Evolutionary conservation across 768 basidiomycete genomes (phyloP).

Genomic region (Hebeloma cylindrosporum): DNA sequence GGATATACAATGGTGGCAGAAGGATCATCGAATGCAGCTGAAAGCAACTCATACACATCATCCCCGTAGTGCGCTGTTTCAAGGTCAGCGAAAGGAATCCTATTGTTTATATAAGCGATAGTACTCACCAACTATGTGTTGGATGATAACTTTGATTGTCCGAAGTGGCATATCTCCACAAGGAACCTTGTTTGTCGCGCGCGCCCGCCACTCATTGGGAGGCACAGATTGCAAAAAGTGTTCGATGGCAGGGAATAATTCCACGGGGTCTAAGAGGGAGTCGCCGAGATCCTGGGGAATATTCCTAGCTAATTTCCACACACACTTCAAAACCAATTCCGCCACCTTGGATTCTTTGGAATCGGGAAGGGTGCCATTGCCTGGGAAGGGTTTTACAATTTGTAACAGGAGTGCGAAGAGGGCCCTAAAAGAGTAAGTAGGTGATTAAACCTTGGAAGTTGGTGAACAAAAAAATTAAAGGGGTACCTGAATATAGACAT

Average conservation of each 20-base stretch:
- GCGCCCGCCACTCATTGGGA: conserved; percentile 93
- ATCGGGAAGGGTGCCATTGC: conserved; percentile 65
- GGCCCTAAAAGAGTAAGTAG: conserved; percentile 47
- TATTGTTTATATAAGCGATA: not conserved
- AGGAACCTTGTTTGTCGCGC: conserved; percentile 88
- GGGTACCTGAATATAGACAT: conserved; percentile 94
- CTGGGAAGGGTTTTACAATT: conserved; percentile 82
- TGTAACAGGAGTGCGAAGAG: conserved; percentile 81
- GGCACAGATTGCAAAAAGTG: conserved; percentile 91
- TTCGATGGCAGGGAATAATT: conserved; percentile 90
- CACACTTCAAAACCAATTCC: conserved; percentile 91
- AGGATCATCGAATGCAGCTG: conserved; percentile 91
- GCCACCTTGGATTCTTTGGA: conserved; percentile 87
- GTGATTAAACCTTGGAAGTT: too few relatives aligned
- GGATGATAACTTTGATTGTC: conserved; percentile 97
- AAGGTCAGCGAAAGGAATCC: conserved; percentile 9
- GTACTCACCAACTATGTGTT: conserved; percentile 89
- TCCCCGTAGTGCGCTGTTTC: conserved; percentile 76
- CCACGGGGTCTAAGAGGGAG: conserved; percentile 77
- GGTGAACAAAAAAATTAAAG: too few relatives aligned
- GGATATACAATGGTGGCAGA: conserved; percentile 97
- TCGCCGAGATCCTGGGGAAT: conserved; percentile 90
- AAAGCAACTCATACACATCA: conserved; percentile 87
- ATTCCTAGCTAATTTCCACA: conserved; percentile 96
- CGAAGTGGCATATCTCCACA: conserved; percentile 97